Evolutionary conservation across 2,329 filamentous ascomycete species (phyloP), one percentile per base, ranked within the genome.

Genomic region (Colletotrichum lentis): DNA sequence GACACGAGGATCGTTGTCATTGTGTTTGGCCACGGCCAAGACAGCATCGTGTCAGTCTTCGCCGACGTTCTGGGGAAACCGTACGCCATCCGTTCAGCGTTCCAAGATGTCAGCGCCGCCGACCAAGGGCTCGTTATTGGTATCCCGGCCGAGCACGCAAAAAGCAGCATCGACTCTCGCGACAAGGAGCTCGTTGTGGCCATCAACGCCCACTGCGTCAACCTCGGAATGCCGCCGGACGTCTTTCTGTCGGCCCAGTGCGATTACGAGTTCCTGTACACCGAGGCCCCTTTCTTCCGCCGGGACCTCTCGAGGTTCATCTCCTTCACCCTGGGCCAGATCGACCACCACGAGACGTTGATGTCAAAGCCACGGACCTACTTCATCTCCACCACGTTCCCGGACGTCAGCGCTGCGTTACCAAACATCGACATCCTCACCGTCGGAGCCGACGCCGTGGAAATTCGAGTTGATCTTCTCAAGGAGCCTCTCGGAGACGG

Each of bases 191-290:
- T 88, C 41, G 82, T 92, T 52, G 85, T 93, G 55, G 81, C 90
- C 64, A 90, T 96, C 76, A 91, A 94, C 76, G 89, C 91, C 27
- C 91, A 95, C 76, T 92, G 90, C 75, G 88, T 93, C 70, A 88
- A 90, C 73, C 83, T 88, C 63, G 88, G 88, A 37, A 91, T 90
- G 81, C 88, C 88, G 20, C 88, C 90, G n/a, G 88, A 92, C 72
- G 77, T 85, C 46, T 77, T 83, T 53, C 84, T 94, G 27, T 93
- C 90, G 18, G 82, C 86, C 31, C 79, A 85, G 65, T 94, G 91
- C 80, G 91, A 96, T 79, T 96, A 95, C 79, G 93, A 96, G 77
- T 96, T 95, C 73, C 84, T 96, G 22, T 96, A 96, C 80, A 92
- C 91, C 3, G 86, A 89, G 70, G 84, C 85, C 10, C 86, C 90